Evolutionary conservation across 352 stramenopile species (phyloP).

Genomic region (Globisporangium nagaii): DNA sequence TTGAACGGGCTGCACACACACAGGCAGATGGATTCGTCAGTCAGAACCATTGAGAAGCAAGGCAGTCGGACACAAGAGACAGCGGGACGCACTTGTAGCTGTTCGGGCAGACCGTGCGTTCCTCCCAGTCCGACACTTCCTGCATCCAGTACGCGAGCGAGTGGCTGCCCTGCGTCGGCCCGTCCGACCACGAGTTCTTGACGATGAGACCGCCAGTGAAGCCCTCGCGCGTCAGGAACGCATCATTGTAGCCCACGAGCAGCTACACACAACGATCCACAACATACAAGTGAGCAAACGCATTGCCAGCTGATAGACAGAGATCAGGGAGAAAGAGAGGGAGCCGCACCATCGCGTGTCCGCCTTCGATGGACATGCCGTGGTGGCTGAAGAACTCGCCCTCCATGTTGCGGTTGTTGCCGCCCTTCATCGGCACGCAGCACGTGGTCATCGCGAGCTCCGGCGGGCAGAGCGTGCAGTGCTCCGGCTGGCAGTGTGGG

Average conservation of each 20-base stretch:
- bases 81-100: slow-evolving; percentile 56
- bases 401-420: slow-evolving; percentile 78
- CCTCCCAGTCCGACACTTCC: slow-evolving; percentile 76
- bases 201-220: slow-evolving; percentile 73
- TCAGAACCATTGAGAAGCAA: not conserved
- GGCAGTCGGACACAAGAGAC: not conserved
- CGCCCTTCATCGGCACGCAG: slow-evolving; percentile 63
- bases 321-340: too few relatives aligned
- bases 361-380: slow-evolving; percentile 75
- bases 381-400: slow-evolving; percentile 79
- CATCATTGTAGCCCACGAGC: slow-evolving; percentile 75
- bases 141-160: slow-evolving; percentile 81
- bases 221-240: slow-evolving; percentile 64
- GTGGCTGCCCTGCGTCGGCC: slow-evolving; percentile 59
- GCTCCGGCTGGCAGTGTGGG: slow-evolving; percentile 52
- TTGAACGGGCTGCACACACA: slow-evolving; percentile 51
- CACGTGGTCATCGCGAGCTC: slow-evolving; percentile 77
- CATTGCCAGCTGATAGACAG: too few relatives aligned
- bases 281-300: not conserved
- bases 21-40: not conserved
- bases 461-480: slow-evolving; percentile 64
- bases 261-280: slow-evolving; percentile 24
- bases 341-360: slow-evolving; percentile 74
- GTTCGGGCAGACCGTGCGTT: slow-evolving; percentile 73
- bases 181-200: slow-evolving; percentile 73